Base-by-base conservation (phyloP, 331 rosid genomes). In the Quercus lobata region DNA sequence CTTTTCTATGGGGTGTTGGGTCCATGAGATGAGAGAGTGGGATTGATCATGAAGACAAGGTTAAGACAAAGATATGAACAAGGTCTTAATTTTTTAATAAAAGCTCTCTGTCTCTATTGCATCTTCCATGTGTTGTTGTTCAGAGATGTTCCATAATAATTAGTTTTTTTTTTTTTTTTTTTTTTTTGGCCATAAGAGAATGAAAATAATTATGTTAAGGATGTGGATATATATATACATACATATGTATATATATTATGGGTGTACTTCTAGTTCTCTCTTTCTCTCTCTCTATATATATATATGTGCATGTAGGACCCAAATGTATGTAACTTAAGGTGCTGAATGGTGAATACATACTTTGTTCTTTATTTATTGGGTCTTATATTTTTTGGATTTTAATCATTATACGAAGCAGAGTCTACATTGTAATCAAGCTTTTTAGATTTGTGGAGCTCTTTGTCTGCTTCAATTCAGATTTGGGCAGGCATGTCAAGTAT, bases 111-210 rank as follows among this genome's bases (percentile, higher is more conserved):
- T 84, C 85, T 75, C 78, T 75, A 74, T 83, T 73, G 86, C 75
- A 81, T 72, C 72, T 81, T 81, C 80, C 88, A 76, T 85, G 85
- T 83, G 86, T 81, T 72, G 52, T 14, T 62, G 71, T 57, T 27
- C 73, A 24, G 58, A 71, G 14, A 15, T 71, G 84, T 57, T 79
- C 62, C 78, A 53, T 56, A 62, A 72, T 74, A 46, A 55, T 72
- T 57, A 3, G 24, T n/a, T 37, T 35, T 1, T 35, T 35, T 71
- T 69, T 1, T 24, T 24, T 22, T 22, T 22, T 34, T 69, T 58
- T 46, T 77, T 5, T 29, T 57, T 22, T 63, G 57, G 56, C 30
- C 70, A 29, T 63, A 15, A 25, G 71, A 30, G 61, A 19, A 16
- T n/a, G 61, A 17, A 10, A 14, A 49, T 49, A 49, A 49, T 49